Conservation (phyloP, 768 basidiomycete species). For the Termitomyces sp. region DNA sequence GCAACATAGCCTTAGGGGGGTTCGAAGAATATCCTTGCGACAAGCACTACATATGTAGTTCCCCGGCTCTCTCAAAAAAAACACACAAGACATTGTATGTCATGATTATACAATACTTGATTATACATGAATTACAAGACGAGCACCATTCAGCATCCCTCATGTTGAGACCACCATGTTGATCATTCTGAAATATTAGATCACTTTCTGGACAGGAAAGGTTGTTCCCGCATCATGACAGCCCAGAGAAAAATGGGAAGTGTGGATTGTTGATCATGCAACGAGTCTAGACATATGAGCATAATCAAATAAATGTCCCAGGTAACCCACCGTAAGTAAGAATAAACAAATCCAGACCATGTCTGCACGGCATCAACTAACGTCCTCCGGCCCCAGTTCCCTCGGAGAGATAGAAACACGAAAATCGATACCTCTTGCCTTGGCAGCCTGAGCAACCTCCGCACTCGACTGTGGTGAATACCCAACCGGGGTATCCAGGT, state of each 20-base stretch:
- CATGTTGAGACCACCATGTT: no score
- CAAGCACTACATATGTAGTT: no score
- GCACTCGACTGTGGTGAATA: not conserved
- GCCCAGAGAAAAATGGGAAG: not conserved
- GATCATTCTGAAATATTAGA: no score
- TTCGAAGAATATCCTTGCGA: no score
- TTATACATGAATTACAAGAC: no score
- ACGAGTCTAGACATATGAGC: not conserved
- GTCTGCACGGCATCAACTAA: not conserved
- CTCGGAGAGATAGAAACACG: not conserved
- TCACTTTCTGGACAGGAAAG: no score
- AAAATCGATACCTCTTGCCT: conserved; percentile 6
- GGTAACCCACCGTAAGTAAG: not conserved
- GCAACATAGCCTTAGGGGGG: no score
- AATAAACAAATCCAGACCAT: not conserved
- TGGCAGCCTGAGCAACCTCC: conserved; percentile 1
- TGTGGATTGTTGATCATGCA: not conserved
- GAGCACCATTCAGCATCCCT: no score
- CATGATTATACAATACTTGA: no score
- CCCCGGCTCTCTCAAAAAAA: no score
- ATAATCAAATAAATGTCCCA: not conserved
- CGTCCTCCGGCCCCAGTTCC: not conserved
- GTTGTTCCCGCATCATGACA: no score
- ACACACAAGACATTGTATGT: no score
- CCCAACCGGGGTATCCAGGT: not conserved